Percentiles rank a stretch among this genome's conserved stretches.
Conservation (phyloP, 495 filamentous ascomycete species). For the Amorphotheca resinae region DNA sequence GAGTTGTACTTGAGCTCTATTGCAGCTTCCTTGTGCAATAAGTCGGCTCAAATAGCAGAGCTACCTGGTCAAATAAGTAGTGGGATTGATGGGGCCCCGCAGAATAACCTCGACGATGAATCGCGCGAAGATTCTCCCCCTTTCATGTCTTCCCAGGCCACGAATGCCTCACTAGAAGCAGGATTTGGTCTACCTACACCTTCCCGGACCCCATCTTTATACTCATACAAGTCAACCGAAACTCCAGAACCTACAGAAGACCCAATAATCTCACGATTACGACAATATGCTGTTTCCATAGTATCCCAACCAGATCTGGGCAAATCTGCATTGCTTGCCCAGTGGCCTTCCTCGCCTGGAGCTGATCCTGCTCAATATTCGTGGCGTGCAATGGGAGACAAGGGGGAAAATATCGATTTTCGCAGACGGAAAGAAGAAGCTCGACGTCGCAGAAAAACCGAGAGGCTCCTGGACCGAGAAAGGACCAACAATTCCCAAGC, state of each 20-base stretch:
- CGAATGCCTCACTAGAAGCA: neutral
- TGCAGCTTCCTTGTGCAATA: constrained; percentile 11
- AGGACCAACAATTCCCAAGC: neutral
- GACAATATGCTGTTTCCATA: constrained; percentile 16
- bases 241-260: constrained; percentile 12
- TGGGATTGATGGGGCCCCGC: neutral
- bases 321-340: constrained; percentile 6
- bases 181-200: constrained; percentile 9
- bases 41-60: neutral
- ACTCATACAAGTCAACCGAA: constrained; percentile 11
- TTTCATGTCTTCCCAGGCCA: constrained; percentile 5
- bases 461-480: constrained; percentile 13
- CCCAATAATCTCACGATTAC: constrained; percentile 14
- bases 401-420: neutral
- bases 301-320: constrained; percentile 12
- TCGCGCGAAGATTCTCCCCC: constrained; percentile 7
- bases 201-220: constrained; percentile 12
- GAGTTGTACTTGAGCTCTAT: constrained; percentile 18
- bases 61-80: neutral
- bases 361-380: constrained; percentile 16
- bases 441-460: constrained; percentile 2
- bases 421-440: constrained; percentile 4
- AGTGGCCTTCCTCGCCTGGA: constrained; percentile 17
- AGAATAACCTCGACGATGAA: neutral
- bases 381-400: constrained; percentile 5